These are phyloP conservation scores for Exophiala viscosa DNA, from an alignment of 2,329 filamentous ascomycete species.

Conservation along the genomic window DNA sequence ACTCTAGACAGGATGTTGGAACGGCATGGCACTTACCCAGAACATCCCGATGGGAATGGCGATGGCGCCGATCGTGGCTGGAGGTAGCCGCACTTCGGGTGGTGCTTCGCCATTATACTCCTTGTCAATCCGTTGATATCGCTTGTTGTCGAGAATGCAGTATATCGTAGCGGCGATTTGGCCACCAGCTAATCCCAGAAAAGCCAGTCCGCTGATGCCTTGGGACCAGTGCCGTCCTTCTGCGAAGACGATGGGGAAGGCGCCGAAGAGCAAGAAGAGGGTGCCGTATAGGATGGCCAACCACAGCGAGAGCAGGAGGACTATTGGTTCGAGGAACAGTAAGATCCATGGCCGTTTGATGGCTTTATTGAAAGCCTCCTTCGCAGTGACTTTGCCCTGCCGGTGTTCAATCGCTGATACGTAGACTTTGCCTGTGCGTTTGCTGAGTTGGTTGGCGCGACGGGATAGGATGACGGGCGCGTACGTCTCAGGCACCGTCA, in stretches of 20 bases:
- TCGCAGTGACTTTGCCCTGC: constrained; percentile 41
- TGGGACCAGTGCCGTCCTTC: constrained; percentile 45
- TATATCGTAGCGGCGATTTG: constrained; percentile 40
- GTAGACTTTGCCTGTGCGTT: constrained; percentile 50
- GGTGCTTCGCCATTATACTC: constrained; percentile 55
- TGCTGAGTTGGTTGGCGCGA: constrained; percentile 47
- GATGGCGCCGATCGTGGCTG: constrained; percentile 48
- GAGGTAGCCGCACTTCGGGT: constrained; percentile 56
- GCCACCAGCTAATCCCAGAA: constrained; percentile 47
- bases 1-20: background rate
- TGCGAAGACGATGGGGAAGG: constrained; percentile 51
- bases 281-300: constrained; percentile 52
- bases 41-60: constrained; percentile 34
- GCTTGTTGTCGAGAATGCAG: constrained; percentile 41
- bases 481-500: constrained; percentile 58
- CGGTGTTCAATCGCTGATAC: constrained; percentile 39
- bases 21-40: background rate
- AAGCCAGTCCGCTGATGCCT: constrained; percentile 47
- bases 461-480: constrained; percentile 50
- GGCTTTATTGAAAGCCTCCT: constrained; percentile 45
- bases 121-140: constrained; percentile 40
- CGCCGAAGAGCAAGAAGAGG: constrained; percentile 52
- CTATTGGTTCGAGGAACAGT: constrained; percentile 50
- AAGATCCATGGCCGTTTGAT: constrained; percentile 48
- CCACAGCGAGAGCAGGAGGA: constrained; percentile 45